These are phyloP conservation scores for Choanephora cucurbitarum DNA, from an alignment of 371 early-diverging fungal species.

Conservation along the genomic window DNA sequence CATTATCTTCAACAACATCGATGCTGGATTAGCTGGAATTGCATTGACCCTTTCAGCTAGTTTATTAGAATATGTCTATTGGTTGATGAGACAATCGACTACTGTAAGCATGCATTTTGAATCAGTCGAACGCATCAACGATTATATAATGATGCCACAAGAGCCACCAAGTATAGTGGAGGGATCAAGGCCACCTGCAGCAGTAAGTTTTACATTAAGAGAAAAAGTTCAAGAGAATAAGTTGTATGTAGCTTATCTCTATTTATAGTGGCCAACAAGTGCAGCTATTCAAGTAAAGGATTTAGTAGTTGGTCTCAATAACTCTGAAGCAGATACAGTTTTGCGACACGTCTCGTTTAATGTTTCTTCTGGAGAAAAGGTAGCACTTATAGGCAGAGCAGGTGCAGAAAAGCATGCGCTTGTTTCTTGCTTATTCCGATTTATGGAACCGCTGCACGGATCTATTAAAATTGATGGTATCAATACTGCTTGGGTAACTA, in stretches of 20 bases:
- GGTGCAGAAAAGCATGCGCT: conserved; percentile 77
- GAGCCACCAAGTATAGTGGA: conserved; percentile 69
- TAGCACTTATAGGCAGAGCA: conserved; percentile 76
- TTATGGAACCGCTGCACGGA: conserved; percentile 73
- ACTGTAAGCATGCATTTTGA: conserved; percentile 86
- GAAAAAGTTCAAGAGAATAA: no score
- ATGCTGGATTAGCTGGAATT: conserved; percentile 80
- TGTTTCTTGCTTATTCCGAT: conserved; percentile 71
- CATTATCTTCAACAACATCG: conserved; percentile 52
- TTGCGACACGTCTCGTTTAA: conserved; percentile 61
- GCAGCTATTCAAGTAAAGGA: conserved; percentile 70
- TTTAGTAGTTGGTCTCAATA: conserved; percentile 54
- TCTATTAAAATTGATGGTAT: conserved; percentile 75
- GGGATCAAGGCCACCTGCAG: conserved; percentile 57
- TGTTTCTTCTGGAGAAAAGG: conserved; percentile 62
- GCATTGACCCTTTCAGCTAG: conserved; percentile 70
- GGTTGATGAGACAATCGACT: conserved; percentile 80
- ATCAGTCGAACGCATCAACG: conserved; percentile 78
- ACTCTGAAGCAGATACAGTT: conserved; percentile 57
- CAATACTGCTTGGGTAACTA: conserved; percentile 62
- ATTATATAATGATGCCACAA: conserved; percentile 72
- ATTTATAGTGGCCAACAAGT: conserved; percentile 70
- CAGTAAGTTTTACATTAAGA: conserved; percentile 51
- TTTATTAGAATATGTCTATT: conserved; percentile 68
- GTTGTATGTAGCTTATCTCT: conserved; percentile 6